These are phyloP conservation scores for Penicillium psychrosexuale DNA, from an alignment of 2,329 filamentous ascomycete species.

Conservation along the genomic window DNA sequence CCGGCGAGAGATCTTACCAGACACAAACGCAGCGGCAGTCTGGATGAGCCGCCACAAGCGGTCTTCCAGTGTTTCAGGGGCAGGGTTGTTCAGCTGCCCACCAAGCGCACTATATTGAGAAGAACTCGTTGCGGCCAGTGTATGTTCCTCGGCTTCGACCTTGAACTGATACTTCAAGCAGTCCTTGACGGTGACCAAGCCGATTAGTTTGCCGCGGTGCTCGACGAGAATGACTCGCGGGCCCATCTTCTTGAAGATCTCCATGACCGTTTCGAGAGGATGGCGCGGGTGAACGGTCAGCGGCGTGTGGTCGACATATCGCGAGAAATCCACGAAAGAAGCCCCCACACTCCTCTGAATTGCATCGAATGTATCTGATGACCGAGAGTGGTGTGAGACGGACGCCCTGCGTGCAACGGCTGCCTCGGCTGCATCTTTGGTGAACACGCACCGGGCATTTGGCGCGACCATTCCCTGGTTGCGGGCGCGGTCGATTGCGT, in stretches of 20 bases:
- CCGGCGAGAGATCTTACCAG: conserved; percentile 13
- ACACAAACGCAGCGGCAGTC: conserved; percentile 23
- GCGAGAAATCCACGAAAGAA: conserved; percentile 70
- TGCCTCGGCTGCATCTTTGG: conserved; percentile 48
- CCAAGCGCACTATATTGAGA: conserved; percentile 24
- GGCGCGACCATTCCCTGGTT: conserved; percentile 64
- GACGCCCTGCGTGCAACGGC: conserved; percentile 32
- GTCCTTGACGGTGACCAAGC: conserved; percentile 93
- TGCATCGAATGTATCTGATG: conserved; percentile 58
- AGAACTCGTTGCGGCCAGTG: conserved; percentile 33
- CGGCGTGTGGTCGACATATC: conserved; percentile 85
- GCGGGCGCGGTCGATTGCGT: conserved; percentile 78
- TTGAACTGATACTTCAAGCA: conserved; percentile 98
- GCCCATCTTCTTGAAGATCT: conserved; percentile 96
- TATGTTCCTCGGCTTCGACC: conserved; percentile 78
- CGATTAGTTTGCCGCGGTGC: conserved; percentile 76
- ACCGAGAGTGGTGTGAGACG: conserved; percentile 19
- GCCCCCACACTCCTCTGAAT: conserved; percentile 56
- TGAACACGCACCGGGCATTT: conserved; percentile 71
- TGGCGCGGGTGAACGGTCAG: conserved; percentile 87
- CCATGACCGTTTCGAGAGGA: conserved; percentile 95
- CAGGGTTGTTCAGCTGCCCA: conserved; percentile 17
- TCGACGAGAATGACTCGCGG: conserved; percentile 91
- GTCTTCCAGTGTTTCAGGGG: conserved; percentile 32
- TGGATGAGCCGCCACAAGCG: conserved; percentile 40